Percentiles rank a stretch among this genome's conserved stretches.
These are phyloP conservation scores for Tulasnella sp. DNA, from an alignment of 768 basidiomycete species.

Conservation along the genomic window DNA sequence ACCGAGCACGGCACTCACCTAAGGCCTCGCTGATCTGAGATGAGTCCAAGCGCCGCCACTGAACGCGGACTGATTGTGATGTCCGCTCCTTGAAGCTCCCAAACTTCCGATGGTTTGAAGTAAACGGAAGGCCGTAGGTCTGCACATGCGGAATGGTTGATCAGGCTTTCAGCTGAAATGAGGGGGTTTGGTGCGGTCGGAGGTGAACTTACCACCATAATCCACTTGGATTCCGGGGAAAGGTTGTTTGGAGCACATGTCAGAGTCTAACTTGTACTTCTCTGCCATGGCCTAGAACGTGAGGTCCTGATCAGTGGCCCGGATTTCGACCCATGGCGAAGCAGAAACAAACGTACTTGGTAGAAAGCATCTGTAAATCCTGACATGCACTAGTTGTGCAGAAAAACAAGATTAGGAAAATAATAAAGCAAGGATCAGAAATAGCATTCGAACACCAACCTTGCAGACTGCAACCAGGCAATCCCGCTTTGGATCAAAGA, in stretches of 20 bases:
- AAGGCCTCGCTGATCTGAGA: slow-evolving; percentile 55
- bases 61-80: slow-evolving; percentile 85
- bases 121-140: slow-evolving; percentile 63
- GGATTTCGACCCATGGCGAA: not conserved
- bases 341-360: slow-evolving; percentile 46
- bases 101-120: slow-evolving; percentile 70
- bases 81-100: slow-evolving; percentile 68
- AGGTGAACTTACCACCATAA: slow-evolving; percentile 50
- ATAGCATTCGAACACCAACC: slow-evolving; percentile 40
- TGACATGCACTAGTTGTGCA: slow-evolving; percentile 32
- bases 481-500: slow-evolving; percentile 62
- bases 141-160: slow-evolving; percentile 33
- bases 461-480: slow-evolving; percentile 77
- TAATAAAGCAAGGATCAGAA: not conserved
- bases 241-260: slow-evolving; percentile 50
- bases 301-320: slow-evolving; percentile 11
- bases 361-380: slow-evolving; percentile 85
- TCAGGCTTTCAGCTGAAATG: not conserved
- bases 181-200: not conserved
- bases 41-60: slow-evolving; percentile 63
- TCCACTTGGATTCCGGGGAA: slow-evolving; percentile 53
- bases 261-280: slow-evolving; percentile 59
- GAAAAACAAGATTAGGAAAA: not conserved
- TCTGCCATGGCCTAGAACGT: slow-evolving; percentile 54
- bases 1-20: not conserved